phyloP scores from a whole-genome alignment of 2,329 filamentous ascomycete genomes.

The Hirsutella thompsonii region DNA sequence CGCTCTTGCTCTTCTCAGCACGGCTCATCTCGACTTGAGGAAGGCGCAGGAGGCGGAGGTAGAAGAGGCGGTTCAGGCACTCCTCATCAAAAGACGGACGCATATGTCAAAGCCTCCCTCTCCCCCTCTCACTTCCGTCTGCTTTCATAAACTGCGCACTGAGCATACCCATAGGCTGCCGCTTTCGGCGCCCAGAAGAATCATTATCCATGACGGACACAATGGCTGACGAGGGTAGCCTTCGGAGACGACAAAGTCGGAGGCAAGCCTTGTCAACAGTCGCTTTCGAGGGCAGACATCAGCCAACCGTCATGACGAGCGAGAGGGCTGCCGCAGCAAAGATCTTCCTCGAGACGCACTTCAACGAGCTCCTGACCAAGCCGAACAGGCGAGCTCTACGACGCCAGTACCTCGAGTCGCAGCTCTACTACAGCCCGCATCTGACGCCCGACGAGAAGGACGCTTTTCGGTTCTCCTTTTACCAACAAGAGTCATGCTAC shows the following conservation, averaged over 20 bases:
- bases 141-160: too few species aligned
- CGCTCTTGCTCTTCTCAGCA: too few species aligned
- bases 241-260: slow-evolving; percentile 14
- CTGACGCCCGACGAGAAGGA: slow-evolving; percentile 42
- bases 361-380: slow-evolving; percentile 52
- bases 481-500: slow-evolving; percentile 56
- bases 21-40: too few species aligned
- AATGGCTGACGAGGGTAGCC: slow-evolving; percentile 8
- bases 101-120: too few species aligned
- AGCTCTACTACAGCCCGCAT: slow-evolving; percentile 41
- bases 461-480: slow-evolving; percentile 44
- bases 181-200: too few species aligned
- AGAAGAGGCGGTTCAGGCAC: too few species aligned
- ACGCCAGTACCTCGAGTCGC: slow-evolving; percentile 23
- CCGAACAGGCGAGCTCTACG: slow-evolving; percentile 20
- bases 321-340: slow-evolving; percentile 74
- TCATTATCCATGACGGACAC: too few species aligned
- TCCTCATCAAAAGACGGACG: too few species aligned
- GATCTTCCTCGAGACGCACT: slow-evolving; percentile 75
- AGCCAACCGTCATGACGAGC: slow-evolving; percentile 42
- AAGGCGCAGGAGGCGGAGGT: too few species aligned
- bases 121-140: too few species aligned
- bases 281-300: slow-evolving; percentile 18
- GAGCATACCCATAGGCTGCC: too few species aligned
- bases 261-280: slow-evolving; percentile 22